Evolutionary conservation across 768 basidiomycete species (phyloP).

Genomic region (Clitopilus passeckerianus): DNA sequence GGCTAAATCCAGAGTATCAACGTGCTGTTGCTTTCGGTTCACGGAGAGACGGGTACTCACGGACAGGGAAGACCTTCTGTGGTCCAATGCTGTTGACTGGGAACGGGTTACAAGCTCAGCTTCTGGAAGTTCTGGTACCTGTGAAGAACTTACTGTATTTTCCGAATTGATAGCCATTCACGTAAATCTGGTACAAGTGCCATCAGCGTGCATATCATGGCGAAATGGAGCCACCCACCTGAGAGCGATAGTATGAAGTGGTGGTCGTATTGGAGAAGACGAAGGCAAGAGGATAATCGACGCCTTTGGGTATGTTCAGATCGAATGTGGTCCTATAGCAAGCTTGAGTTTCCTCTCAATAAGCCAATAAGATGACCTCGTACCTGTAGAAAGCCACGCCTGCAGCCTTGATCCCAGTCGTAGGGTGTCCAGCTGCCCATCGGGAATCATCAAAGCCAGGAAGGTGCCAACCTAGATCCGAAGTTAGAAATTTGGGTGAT

Average conservation of each 20-base stretch:
- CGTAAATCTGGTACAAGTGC: conserved; percentile 24
- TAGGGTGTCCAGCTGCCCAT: conserved; percentile 40
- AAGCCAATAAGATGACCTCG: not conserved
- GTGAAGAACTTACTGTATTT: conserved; percentile 29
- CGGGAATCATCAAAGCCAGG: conserved; percentile 44
- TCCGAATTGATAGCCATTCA: conserved; percentile 42
- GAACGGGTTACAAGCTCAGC: not conserved
- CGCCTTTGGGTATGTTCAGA: conserved; percentile 35
- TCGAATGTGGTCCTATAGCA: conserved; percentile 33
- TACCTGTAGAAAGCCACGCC: conserved; percentile 48
- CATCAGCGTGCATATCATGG: not conserved
- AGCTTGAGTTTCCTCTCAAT: not conserved
- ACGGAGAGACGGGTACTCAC: conserved; percentile 21
- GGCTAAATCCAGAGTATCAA: conserved; percentile 13
- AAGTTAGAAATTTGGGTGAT: not conserved
- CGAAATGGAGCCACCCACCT: conserved; percentile 16
- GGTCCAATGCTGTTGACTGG: conserved; percentile 39
- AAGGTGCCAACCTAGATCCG: conserved; percentile 45
- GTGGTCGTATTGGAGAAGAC: conserved; percentile 38
- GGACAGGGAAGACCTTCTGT: conserved; percentile 35
- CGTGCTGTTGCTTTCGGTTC: not conserved
- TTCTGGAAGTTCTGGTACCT: not conserved
- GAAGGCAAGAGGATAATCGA: conserved; percentile 45
- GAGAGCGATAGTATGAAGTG: conserved; percentile 38
- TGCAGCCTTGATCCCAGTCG: conserved; percentile 31